phyloP scores from a whole-genome alignment of 2,329 filamentous ascomycete species.

The Cercospora beticola region DNA sequence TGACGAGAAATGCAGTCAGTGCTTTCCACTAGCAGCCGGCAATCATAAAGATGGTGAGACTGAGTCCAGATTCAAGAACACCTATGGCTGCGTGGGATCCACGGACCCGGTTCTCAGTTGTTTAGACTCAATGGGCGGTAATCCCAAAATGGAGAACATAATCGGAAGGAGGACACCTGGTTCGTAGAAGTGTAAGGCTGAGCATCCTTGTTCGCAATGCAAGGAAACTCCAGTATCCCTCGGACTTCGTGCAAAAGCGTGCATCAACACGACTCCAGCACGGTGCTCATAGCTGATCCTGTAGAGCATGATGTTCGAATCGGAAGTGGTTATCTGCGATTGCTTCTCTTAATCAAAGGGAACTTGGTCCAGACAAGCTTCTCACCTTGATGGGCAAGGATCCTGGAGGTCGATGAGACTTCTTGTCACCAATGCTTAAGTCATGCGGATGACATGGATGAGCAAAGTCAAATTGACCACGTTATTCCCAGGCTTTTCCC shows the following conservation, averaged over 20 bases:
- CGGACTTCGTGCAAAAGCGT: not conserved
- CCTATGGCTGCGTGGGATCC: not conserved
- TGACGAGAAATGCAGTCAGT: not conserved
- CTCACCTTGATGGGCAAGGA: not conserved
- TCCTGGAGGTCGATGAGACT: not conserved
- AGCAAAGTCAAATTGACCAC: not conserved
- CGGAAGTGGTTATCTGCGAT: not conserved
- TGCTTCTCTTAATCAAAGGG: no score
- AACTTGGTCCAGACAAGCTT: not conserved
- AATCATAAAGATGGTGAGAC: not conserved
- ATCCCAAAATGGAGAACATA: not conserved
- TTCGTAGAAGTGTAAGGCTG: not conserved
- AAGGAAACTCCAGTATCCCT: not conserved
- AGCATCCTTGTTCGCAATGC: not conserved
- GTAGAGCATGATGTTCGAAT: not conserved
- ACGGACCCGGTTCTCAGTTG: not conserved
- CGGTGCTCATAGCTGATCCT: not conserved
- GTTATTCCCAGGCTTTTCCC: not conserved
- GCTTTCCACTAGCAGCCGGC: not conserved
- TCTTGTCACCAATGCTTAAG: not conserved
- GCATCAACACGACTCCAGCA: not conserved
- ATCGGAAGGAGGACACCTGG: not conserved
- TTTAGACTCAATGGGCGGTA: not conserved
- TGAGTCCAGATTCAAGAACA: not conserved
- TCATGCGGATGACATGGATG: not conserved